Evolutionary conservation across 176 grass and related monocot genomes (phyloP), one percentile per base, ranked within the genome.

Genomic region (Puya raimondii): DNA sequence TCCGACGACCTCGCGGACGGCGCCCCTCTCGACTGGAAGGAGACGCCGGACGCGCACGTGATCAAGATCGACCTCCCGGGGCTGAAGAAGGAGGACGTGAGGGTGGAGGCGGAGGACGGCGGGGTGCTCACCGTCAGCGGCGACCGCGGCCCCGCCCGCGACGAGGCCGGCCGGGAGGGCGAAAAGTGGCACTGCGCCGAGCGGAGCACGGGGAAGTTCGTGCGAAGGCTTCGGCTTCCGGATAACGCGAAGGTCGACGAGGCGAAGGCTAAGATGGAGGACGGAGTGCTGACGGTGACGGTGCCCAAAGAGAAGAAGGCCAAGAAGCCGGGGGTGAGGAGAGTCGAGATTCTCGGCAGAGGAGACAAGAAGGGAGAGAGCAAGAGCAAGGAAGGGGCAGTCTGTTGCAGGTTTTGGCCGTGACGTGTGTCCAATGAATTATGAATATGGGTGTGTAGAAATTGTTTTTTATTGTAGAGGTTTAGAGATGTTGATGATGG

Each of bases 41-140:
- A 64, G 23, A 64, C 63, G 2, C 63, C 63, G 21, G 21, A 27
- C 20, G 22, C 63, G 1, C 21, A 64, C 22, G 21, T 23, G 18
- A 23, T 64, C 63, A 64, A 29, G 21, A 11, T 23, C 10, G 63
- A 64, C 63, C 20, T 64, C 21, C 63, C 63, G 10, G 63, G 63
- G 4, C 18, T 64, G 20, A 64, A 25, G 21, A 64, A 29, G 22
- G 63, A 64, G 23, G 63, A 64, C 11, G 63, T 64, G 63, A 64
- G 22, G 21, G 63, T 64, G 63, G 63, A 64, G 63, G 63, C 25
- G 63, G 63, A 64, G 23, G 63, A 64, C 18, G 64, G 13, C 13
- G 0, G 25, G 9, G 64, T 47, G 4, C 25, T 26, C 25, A 26
- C 25, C 25, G 25, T 26, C 25, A 2, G 25, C 25, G 25, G 25